A percentile compares a stretch with the other conserved stretches of the same genome.
These are phyloP conservation scores for Viridothelium virens DNA, from an alignment of 495 filamentous ascomycete species.

Conservation along the genomic window DNA sequence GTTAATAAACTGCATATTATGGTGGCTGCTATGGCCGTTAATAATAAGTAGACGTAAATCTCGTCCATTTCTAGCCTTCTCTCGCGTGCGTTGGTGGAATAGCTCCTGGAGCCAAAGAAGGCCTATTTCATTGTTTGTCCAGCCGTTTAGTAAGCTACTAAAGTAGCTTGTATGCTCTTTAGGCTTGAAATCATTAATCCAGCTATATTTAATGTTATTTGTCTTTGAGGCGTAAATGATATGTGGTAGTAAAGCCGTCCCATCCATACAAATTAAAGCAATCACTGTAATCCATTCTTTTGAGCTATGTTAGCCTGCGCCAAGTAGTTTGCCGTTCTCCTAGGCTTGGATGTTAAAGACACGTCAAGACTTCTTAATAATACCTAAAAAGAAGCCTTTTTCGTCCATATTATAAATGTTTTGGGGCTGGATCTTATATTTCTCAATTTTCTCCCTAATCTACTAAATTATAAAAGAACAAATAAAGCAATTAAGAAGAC, in stretches of 20 bases:
- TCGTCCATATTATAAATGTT: background rate
- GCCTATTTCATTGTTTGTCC: background rate
- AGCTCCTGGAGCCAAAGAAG: background rate
- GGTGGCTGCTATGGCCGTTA: background rate
- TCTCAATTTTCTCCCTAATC: background rate
- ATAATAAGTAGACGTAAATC: background rate
- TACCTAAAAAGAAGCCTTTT: background rate
- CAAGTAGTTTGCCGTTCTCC: background rate
- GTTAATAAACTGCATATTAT: background rate
- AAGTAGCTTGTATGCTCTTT: background rate
- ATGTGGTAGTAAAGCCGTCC: background rate
- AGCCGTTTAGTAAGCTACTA: background rate
- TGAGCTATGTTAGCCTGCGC: background rate
- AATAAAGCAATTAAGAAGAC: background rate
- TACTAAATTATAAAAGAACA: background rate
- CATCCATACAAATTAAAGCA: background rate
- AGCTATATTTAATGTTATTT: background rate
- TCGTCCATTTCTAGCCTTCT: background rate
- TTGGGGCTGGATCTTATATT: background rate
- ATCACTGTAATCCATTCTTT: background rate
- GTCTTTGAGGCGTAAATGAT: background rate
- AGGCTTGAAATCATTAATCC: background rate
- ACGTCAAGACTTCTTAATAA: background rate
- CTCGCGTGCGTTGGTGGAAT: background rate
- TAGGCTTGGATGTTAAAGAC: background rate